Evolutionary conservation across 2,329 filamentous ascomycete species (phyloP).

Genomic region (Nigrospora osmanthi): DNA sequence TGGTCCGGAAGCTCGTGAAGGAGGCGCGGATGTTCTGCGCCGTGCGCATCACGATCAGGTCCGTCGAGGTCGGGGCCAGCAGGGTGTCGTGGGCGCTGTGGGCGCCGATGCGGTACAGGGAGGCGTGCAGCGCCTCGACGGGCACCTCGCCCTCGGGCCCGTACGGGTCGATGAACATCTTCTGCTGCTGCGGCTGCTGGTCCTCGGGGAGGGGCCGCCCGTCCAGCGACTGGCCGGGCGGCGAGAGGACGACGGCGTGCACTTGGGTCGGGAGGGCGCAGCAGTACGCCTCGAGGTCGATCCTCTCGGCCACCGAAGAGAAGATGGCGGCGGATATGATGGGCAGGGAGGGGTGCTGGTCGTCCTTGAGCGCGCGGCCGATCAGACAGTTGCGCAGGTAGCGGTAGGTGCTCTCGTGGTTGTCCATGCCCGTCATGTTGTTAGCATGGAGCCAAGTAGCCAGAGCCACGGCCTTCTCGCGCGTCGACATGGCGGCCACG

Average conservation of each 20-base stretch:
- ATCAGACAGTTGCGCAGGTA: slow-evolving; percentile 83
- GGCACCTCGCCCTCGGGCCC: slow-evolving; percentile 60
- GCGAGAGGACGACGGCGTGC: slow-evolving; percentile 66
- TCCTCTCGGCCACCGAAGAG: slow-evolving; percentile 65
- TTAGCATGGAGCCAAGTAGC: slow-evolving; percentile 61
- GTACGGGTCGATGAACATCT: slow-evolving; percentile 83
- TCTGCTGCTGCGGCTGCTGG: slow-evolving; percentile 31
- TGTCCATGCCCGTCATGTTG: slow-evolving; percentile 63
- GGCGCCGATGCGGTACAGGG: slow-evolving; percentile 45
- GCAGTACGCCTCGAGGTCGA: slow-evolving; percentile 70
- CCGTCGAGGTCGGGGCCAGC: slow-evolving; percentile 55
- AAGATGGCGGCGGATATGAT: slow-evolving; percentile 84
- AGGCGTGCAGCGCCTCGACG: slow-evolving; percentile 46
- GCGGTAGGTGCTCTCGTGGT: slow-evolving; percentile 61
- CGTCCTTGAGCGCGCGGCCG: slow-evolving; percentile 67
- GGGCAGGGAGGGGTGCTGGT: slow-evolving; percentile 72
- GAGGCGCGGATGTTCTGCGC: slow-evolving; percentile 76
- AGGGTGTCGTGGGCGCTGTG: slow-evolving; percentile 37
- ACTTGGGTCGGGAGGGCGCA: slow-evolving; percentile 82
- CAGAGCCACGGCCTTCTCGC: slow-evolving; percentile 60
- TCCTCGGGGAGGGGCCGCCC: slow-evolving; percentile 28
- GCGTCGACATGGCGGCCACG: slow-evolving; percentile 49
- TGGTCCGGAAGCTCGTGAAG: slow-evolving; percentile 39
- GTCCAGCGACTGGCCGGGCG: slow-evolving; percentile 53
- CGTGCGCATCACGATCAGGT: slow-evolving; percentile 66